Base-by-base conservation (phyloP, 2,329 filamentous ascomycete genomes). In the Kalmusia sp. region DNA sequence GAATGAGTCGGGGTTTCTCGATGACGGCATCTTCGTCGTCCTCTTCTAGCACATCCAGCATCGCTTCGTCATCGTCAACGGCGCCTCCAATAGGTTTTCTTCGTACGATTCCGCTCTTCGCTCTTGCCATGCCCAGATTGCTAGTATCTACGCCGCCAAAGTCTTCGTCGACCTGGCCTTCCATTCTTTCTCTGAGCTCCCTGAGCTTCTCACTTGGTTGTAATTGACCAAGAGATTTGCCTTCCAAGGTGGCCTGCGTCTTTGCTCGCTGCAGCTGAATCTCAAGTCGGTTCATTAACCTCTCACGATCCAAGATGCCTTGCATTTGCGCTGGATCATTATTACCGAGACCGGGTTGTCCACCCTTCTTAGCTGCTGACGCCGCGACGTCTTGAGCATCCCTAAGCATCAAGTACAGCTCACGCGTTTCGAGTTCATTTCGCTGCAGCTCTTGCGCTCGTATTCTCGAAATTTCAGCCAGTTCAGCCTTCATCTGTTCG, bases 351-450 rank as follows among this genome's bases (percentile, higher is more conserved):
- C 76, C 80, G 34, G 79, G 79, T 63, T 81, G 78, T 47, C 75
- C 79, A 31, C 64, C 73, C 63, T 84, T 86, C 70, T 85, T 82
- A n/a, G 92, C 90, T 65, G 91, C 91, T 3, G 93, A 92, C 21
- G 92, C 93, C 39, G 93, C 93, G 61, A 97, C 92, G 68, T 99
- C 93, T 76, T 98, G 93, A 31, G 95, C 93, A 76, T 99, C 95
- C 56, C 93, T 87, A 59, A 99, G 88, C 95, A 99, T 99, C 51
- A 99, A 88, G 75, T 98, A 99, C 19, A 99, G 79, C 76, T 99
- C 95, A 78, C 95, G 85, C 2, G 93, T 98, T 77, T 99, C 95
- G 25, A 99, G 80, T 76, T 99, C 95, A 68, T 96, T 96, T 47
- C 95, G 86, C 76, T 98, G 95, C 30, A 96, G 84, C 72, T 98